Evolutionary conservation across 768 basidiomycete genomes (phyloP).

Genomic region (Phlebiopsis gigantea): DNA sequence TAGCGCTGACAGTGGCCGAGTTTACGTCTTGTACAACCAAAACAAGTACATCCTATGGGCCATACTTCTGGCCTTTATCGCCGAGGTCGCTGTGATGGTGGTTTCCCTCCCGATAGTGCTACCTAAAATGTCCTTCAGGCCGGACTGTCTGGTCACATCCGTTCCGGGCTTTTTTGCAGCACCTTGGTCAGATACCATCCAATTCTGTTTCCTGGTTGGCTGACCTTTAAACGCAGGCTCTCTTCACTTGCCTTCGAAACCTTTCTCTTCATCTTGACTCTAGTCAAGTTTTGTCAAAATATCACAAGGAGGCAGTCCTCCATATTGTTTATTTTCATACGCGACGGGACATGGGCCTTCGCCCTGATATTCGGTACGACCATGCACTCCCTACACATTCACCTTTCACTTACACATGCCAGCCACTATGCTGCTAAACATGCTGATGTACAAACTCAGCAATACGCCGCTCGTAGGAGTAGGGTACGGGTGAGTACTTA

Average conservation of each 20-base stretch:
- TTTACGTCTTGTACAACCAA: constrained; percentile 11
- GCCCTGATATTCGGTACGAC: constrained; percentile 9
- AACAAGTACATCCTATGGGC: constrained; percentile 3
- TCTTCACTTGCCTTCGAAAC: constrained; percentile 12
- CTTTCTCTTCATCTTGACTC: constrained; percentile 7
- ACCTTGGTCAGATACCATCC: constrained; percentile 1
- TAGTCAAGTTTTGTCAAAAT: constrained; percentile 8
- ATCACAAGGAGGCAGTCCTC: not conserved
- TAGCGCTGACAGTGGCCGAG: not conserved
- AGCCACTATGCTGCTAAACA: constrained; percentile 18
- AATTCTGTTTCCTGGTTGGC: too few relatives aligned
- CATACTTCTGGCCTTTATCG: constrained; percentile 3
- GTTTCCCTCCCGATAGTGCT: not conserved
- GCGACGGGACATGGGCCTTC: constrained; percentile 14
- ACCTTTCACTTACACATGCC: not conserved
- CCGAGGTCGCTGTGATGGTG: constrained; percentile 8
- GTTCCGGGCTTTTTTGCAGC: constrained; percentile 4
- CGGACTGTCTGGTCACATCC: constrained; percentile 1
- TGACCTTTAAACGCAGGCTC: too few relatives aligned
- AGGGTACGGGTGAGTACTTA: constrained; percentile 6
- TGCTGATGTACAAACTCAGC: constrained; percentile 16
- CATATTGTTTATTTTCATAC: constrained; percentile 7
- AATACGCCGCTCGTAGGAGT: constrained; percentile 14
- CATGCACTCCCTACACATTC: not conserved
- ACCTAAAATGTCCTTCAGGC: constrained; percentile 5